Conservation (phyloP, 345 rosid species). For the Citrus medica region DNA sequence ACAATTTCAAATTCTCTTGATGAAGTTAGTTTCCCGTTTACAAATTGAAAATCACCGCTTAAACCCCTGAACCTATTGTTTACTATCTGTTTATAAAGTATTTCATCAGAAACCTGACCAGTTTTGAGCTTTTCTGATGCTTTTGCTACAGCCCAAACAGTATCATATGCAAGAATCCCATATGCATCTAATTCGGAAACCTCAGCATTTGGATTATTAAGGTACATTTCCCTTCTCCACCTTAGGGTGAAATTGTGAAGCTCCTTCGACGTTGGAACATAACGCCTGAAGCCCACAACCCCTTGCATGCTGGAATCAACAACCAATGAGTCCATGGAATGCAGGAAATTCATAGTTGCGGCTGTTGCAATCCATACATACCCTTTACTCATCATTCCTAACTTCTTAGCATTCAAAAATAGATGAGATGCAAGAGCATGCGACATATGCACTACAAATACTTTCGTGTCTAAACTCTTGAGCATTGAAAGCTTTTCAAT, state of each 20-base stretch:
- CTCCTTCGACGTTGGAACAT: constrained; percentile 30
- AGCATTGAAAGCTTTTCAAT: constrained; percentile 13
- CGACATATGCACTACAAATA: constrained; percentile 26
- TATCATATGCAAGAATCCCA: constrained; percentile 33
- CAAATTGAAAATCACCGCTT: constrained; percentile 24
- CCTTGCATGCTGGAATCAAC: constrained; percentile 33
- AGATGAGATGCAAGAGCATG: constrained; percentile 17
- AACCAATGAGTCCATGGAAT: not conserved
- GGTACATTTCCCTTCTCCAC: constrained; percentile 18
- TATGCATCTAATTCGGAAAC: constrained; percentile 15
- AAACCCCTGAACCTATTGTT: constrained; percentile 27
- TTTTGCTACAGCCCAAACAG: constrained; percentile 23
- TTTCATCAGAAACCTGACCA: not conserved
- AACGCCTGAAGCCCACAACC: constrained; percentile 34
- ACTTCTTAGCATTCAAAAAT: constrained; percentile 14
- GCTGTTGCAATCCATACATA: constrained; percentile 40
- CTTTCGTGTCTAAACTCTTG: constrained; percentile 1
- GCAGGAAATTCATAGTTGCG: constrained; percentile 9
- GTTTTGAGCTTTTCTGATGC: constrained; percentile 19
- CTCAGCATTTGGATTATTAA: constrained; percentile 3
- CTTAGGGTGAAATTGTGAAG: constrained; percentile 25
- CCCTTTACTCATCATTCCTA: constrained; percentile 33
- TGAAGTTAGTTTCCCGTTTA: constrained; percentile 17
- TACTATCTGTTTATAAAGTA: constrained; percentile 16
- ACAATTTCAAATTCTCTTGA: constrained; percentile 27